Evolutionary conservation across 805 yeast genomes (phyloP), one percentile per base, ranked within the genome.

Genomic region (Wickerhamomyces silvicola): DNA sequence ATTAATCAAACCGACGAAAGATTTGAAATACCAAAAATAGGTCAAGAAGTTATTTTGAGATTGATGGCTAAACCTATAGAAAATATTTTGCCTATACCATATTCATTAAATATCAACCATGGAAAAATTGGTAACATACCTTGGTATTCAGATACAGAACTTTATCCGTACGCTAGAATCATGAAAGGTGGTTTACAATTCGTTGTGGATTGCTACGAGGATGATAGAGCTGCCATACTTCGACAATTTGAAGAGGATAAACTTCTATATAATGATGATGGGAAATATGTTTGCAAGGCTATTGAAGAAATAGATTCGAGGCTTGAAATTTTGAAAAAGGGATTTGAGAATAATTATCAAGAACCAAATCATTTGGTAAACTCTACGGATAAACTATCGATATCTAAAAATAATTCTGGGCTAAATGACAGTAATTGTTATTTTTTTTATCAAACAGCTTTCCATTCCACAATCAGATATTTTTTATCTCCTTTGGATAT

Each of bases 401-500:
- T 42, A 10, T 32, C 36, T 5, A 35, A 40, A 11, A 33, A 36
- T 13, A 33, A 45, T 9, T 28, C 40, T 2, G 49, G 43, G 3
- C 22, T 48, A 14, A 51, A 62, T 19, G 72, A 68, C 38, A 27
- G 50, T 1, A 58, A 60, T 38, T 72, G 79, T 7, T 85, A 62
- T 50, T 85, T 71, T 54, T 90, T 75, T 51, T 90, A 82, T 53
- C 88, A 88, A 50, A 77, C 92, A 0, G 75, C 80, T 0, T 80
- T 84, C 54, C 74, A 76, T 40, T 68, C 88, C 1, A 57, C 78
- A 3, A 72, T 79, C 2, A 69, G 71, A 38, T 86, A 62, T 53
- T 81, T 84, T 28, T 60, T 90, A 12, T 76, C 95, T 0, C 77
- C 85, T 6, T 61, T 92, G 27, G 99, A 92, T 52, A 69, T 84